Evolutionary conservation across 192 early-diverging fungal genomes (phyloP).

Genomic region (Rhizophagus clarus): DNA sequence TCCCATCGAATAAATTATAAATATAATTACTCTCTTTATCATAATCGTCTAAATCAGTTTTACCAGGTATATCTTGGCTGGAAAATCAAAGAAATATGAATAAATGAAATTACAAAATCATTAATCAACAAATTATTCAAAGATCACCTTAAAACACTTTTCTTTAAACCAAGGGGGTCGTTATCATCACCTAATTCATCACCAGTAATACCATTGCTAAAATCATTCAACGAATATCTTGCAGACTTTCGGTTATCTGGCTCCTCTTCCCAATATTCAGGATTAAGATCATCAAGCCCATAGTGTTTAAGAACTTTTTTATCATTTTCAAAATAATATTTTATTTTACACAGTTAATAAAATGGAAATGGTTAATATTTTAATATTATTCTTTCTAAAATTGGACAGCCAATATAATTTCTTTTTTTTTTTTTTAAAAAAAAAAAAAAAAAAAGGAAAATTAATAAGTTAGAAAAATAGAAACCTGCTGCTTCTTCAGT

Average conservation of each 20-base stretch:
- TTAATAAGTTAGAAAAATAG: background rate
- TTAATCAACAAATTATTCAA: background rate
- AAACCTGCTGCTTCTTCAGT: conserved; percentile 5
- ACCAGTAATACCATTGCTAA: background rate
- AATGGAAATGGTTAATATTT: too few species aligned
- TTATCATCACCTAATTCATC: conserved; percentile 36
- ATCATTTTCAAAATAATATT: background rate
- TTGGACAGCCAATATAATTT: too few species aligned
- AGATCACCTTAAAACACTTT: conserved; percentile 23
- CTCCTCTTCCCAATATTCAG: conserved; percentile 54
- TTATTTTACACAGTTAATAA: background rate
- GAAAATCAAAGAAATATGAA: too few species aligned
- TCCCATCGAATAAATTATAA: background rate
- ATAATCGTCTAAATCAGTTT: background rate
- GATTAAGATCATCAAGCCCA: conserved; percentile 51
- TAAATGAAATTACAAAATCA: background rate
- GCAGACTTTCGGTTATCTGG: conserved; percentile 37
- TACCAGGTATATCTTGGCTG: background rate
- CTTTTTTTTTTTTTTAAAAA: too few species aligned
- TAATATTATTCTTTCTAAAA: too few species aligned
- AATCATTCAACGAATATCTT: conserved; percentile 36
- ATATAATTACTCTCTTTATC: conserved; percentile 12
- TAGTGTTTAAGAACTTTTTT: conserved; percentile 52
- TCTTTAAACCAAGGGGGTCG: conserved; percentile 50
- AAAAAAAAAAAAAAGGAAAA: too few species aligned